These are phyloP conservation scores for Colletotrichum limetticola DNA, from an alignment of 2,329 filamentous ascomycete species.

Conservation along the genomic window DNA sequence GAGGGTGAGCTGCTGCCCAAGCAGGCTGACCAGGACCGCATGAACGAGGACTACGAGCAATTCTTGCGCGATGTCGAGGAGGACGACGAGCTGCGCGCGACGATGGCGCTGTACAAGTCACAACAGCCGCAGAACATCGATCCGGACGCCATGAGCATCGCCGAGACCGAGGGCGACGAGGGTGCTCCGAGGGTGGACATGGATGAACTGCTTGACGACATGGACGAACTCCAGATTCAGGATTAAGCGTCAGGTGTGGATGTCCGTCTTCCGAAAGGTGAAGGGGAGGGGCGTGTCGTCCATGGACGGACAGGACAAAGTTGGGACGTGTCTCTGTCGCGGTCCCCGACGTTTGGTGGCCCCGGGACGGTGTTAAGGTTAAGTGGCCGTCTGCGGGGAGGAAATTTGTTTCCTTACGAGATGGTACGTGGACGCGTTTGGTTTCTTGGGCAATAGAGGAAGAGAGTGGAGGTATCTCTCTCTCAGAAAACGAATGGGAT, in stretches of 20 bases:
- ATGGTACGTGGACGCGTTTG: background rate
- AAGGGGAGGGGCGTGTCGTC: background rate
- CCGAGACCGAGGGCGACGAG: slow-evolving; percentile 71
- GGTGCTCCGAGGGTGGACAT: slow-evolving; percentile 78
- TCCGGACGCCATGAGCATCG: slow-evolving; percentile 75
- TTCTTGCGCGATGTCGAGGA: slow-evolving; percentile 98
- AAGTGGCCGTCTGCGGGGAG: slow-evolving; percentile 28
- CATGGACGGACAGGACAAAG: background rate
- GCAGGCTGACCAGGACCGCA: slow-evolving; percentile 86
- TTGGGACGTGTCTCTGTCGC: background rate
- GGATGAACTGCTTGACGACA: slow-evolving; percentile 89
- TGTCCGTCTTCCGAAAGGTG: background rate
- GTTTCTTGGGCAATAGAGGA: slow-evolving; percentile 4
- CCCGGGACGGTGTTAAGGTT: slow-evolving; percentile 12
- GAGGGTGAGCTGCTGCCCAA: slow-evolving; percentile 87
- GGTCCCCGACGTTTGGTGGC: background rate
- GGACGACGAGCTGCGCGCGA: slow-evolving; percentile 86
- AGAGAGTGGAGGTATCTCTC: slow-evolving; percentile 6
- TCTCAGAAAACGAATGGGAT: slow-evolving; percentile 22
- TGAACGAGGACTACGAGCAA: slow-evolving; percentile 95
- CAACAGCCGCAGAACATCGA: slow-evolving; percentile 62
- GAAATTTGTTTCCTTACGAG: background rate
- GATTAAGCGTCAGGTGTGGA: slow-evolving; percentile 47
- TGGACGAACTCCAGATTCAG: slow-evolving; percentile 85
- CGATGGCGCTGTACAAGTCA: slow-evolving; percentile 87